phyloP scores from a whole-genome alignment of 306 rosid species.

The Vigna angularis region DNA sequence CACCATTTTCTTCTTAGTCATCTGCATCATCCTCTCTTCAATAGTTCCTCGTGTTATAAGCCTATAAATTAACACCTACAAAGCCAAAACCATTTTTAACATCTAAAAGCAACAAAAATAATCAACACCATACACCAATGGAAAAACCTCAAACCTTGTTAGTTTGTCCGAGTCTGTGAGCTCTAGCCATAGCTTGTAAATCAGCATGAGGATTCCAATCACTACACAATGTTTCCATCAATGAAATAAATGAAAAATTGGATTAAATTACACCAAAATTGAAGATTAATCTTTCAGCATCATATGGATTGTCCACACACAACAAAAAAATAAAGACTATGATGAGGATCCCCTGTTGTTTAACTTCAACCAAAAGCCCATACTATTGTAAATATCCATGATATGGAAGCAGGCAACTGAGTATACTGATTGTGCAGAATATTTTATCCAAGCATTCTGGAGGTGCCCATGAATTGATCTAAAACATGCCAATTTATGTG shows the following conservation, averaged over 20 bases:
- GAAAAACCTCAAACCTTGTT: constrained; percentile 74
- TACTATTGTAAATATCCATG: not conserved
- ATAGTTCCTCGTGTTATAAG: constrained; percentile 92
- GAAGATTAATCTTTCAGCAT: not conserved
- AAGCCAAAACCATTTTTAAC: constrained; percentile 44
- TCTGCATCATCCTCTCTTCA: constrained; percentile 99
- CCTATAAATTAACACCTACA: constrained; percentile 96
- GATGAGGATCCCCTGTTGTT: constrained; percentile 6
- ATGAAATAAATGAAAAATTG: constrained; percentile 20
- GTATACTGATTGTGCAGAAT: not conserved
- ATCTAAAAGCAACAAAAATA: constrained; percentile 30
- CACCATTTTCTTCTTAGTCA: constrained; percentile 99
- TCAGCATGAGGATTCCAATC: constrained; percentile 99
- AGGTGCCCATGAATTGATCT: not conserved
- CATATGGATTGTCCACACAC: constrained; percentile 17
- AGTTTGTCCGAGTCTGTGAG: constrained; percentile 99
- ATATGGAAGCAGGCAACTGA: not conserved
- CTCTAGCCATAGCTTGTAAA: constrained; percentile 99
- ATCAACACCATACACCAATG: constrained; percentile 6
- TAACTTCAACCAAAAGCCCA: constrained; percentile 9
- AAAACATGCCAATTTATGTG: constrained; percentile 5
- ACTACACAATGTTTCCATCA: constrained; percentile 56
- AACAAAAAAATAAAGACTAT: not conserved
- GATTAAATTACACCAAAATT: constrained; percentile 12
- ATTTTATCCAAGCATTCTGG: constrained; percentile 19